Evolutionary conservation across 805 yeast genomes (phyloP).

Genomic region (Kodamaea sagamina): DNA sequence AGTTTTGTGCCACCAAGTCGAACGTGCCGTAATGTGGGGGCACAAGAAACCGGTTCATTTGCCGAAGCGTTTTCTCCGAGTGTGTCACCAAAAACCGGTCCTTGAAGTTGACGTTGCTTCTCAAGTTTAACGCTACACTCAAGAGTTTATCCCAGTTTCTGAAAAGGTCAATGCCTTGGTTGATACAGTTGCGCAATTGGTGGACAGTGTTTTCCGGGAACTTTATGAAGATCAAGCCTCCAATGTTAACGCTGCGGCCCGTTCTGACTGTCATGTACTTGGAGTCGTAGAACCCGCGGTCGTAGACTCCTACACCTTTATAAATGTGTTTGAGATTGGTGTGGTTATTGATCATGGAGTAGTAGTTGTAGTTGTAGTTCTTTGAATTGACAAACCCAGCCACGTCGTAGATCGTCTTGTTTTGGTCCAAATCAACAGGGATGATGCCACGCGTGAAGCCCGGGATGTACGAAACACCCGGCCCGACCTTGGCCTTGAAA

Average conservation of each 20-base stretch:
- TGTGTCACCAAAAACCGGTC: slow-evolving; percentile 19
- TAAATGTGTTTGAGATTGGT: slow-evolving; percentile 26
- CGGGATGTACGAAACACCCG: slow-evolving; percentile 57
- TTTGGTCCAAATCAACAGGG: slow-evolving; percentile 26
- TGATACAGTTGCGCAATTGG: slow-evolving; percentile 49
- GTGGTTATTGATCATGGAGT: slow-evolving; percentile 25
- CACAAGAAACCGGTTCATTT: slow-evolving; percentile 44
- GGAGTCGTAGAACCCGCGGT: slow-evolving; percentile 33
- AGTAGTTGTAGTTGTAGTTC: slow-evolving; percentile 13
- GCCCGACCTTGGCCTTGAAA: slow-evolving; percentile 39
- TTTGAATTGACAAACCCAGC: slow-evolving; percentile 44
- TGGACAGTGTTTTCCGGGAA: slow-evolving; percentile 55
- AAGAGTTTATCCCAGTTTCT: slow-evolving; percentile 32
- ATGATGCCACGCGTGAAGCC: slow-evolving; percentile 66
- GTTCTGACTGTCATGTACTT: slow-evolving; percentile 42
- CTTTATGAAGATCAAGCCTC: slow-evolving; percentile 60
- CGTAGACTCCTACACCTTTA: slow-evolving; percentile 31
- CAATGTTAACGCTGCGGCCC: slow-evolving; percentile 51
- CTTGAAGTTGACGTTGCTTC: slow-evolving; percentile 18
- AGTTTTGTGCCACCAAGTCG: slow-evolving; percentile 63
- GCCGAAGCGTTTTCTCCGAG: slow-evolving; percentile 26
- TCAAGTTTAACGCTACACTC: slow-evolving; percentile 24
- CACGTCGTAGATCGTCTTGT: slow-evolving; percentile 44
- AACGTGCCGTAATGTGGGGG: slow-evolving; percentile 73
- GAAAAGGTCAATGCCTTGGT: slow-evolving; percentile 41